phyloP scores from a whole-genome alignment of 176 grass and related monocot genomes.

The Panicum miliaceum region DNA sequence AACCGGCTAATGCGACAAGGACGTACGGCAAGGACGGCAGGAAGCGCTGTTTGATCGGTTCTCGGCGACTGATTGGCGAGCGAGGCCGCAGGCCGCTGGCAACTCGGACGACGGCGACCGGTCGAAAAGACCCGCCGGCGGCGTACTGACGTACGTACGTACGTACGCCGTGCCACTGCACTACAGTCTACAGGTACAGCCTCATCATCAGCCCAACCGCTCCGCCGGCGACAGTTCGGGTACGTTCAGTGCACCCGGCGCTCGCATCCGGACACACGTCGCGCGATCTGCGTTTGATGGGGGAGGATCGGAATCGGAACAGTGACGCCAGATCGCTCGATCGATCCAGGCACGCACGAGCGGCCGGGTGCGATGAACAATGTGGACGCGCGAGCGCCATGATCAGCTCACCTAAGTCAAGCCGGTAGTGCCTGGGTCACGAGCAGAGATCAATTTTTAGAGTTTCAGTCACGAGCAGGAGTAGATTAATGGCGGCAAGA shows the following conservation, averaged over 20 bases:
- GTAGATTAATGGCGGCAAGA: neutral
- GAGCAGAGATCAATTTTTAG: no score
- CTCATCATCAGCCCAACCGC: neutral
- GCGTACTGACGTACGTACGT: neutral
- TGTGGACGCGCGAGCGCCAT: conserved; percentile 12
- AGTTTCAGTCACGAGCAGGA: no score
- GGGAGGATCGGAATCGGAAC: neutral
- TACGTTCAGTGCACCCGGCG: neutral
- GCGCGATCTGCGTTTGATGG: conserved; percentile 8
- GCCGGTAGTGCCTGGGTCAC: neutral
- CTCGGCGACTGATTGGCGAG: neutral
- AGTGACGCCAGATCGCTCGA: neutral
- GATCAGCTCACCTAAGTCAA: conserved; percentile 35
- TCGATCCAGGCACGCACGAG: neutral
- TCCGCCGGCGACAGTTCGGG: neutral
- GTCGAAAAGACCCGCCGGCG: neutral
- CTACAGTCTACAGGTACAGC: no score
- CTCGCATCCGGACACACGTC: conserved; percentile 33
- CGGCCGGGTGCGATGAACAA: conserved; percentile 40
- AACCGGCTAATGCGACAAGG: conserved; percentile 29
- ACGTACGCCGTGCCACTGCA: neutral
- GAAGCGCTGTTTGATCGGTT: neutral
- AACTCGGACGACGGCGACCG: neutral
- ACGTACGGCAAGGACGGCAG: conserved; percentile 38
- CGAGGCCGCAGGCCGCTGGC: neutral